These are phyloP conservation scores for Dalbergia cochinchinensis DNA, from an alignment of 306 rosid genomes.

Conservation along the genomic window DNA sequence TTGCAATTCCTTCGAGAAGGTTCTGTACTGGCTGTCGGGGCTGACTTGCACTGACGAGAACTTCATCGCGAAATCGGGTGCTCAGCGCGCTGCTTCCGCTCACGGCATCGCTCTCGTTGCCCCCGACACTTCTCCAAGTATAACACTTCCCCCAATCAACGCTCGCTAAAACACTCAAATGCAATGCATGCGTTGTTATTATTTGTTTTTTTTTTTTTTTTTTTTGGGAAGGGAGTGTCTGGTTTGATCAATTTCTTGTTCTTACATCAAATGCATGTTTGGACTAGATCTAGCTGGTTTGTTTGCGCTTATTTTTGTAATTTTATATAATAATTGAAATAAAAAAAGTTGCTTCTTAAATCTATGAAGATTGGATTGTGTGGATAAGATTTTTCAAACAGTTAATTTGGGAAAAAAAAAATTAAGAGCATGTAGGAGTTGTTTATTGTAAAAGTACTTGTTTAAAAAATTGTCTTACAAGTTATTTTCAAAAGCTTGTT, in stretches of 20 bases:
- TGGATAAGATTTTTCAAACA: neutral
- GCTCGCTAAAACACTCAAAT: too few species aligned
- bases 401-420: too few species aligned
- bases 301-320: neutral
- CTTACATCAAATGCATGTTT: neutral
- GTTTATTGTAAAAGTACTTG: too few species aligned
- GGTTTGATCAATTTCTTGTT: neutral
- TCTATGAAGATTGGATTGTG: neutral
- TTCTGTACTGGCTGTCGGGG: conserved; percentile 92
- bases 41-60: conserved; percentile 90
- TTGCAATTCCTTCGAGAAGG: conserved; percentile 55
- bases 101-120: conserved; percentile 78
- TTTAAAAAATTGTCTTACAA: neutral
- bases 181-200: neutral
- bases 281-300: neutral
- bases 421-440: too few species aligned
- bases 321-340: too few species aligned
- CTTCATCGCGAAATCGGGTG: conserved; percentile 81
- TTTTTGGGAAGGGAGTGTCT: neutral
- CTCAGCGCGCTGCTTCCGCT: conserved; percentile 80
- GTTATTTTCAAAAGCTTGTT: neutral
- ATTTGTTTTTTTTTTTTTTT: neutral
- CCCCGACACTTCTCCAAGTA: conserved; percentile 97
- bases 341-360: too few species aligned
- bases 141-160: conserved; percentile 3